Conservation (phyloP, 106 monocot species). For the Vanilla planifolia region DNA sequence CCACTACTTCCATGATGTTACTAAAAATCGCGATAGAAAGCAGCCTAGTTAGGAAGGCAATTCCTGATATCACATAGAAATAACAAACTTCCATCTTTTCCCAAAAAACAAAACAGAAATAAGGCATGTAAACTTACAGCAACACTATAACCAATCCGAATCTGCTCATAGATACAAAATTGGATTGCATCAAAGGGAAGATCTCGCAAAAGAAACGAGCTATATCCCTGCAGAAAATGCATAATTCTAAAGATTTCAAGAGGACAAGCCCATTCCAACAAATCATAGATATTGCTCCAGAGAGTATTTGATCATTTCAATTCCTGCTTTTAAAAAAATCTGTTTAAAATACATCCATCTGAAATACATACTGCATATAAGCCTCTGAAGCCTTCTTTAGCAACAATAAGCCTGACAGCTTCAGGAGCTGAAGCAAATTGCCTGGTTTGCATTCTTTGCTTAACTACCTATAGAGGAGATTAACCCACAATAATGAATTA, state of each 20-base stretch:
- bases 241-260: background rate
- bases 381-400: conserved; percentile 74
- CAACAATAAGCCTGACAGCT: conserved; percentile 70
- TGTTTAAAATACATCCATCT: too few relatives aligned
- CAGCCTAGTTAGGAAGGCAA: too few relatives aligned
- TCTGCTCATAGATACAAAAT: conserved; percentile 95
- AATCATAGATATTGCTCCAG: too few relatives aligned
- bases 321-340: too few relatives aligned
- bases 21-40: too few relatives aligned
- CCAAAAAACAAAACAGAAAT: background rate
- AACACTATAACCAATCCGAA: conserved; percentile 85
- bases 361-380: conserved; percentile 70
- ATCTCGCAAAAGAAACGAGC: conserved; percentile 90
- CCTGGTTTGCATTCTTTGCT: conserved; percentile 89
- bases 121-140: conserved; percentile 31
- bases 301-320: too few relatives aligned
- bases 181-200: conserved; percentile 98
- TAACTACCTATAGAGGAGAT: conserved; percentile 68
- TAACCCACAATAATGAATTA: conserved; percentile 2
- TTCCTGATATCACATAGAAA: background rate
- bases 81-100: background rate
- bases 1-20: too few relatives aligned
- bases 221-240: conserved; percentile 63
- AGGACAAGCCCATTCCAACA: too few relatives aligned
- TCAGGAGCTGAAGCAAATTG: conserved; percentile 75